Evolutionary conservation across 768 basidiomycete species (phyloP), one percentile per base, ranked within the genome.

Genomic region (Suillus subalutaceus): DNA sequence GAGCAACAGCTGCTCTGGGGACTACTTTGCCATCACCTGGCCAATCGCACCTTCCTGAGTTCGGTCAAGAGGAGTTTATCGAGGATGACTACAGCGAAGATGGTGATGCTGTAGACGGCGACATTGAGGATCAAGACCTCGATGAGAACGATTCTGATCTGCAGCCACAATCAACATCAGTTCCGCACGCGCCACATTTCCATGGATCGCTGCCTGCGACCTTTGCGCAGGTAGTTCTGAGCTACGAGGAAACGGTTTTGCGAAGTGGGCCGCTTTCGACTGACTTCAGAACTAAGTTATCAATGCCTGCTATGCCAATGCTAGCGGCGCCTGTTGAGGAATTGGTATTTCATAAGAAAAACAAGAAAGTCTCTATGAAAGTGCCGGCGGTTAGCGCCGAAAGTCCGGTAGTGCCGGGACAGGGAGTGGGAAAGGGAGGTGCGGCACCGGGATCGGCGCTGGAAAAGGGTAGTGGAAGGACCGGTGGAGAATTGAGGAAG

Each of bases 41-140:
- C 26, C 74, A 74, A 38, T 76, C 74, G 43, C 78, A 76, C 57
- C 73, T 74, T 12, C 52, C 77, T 64, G 80, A 80, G 64, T 82
- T 75, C 65, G 78, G 75, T 50, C 72, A 72, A 48, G 77, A 73
- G 50, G 77, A 77, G 63, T 78, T 78, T 64, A 75, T 58, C 32
- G 82, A 79, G 64, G 83, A 82, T 57, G 81, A 80, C 60, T 79
- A 84, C 75, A 84, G 82, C 71, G 83, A 81, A 64, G 83, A 85
- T 66, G 82, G 79, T 40, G 77, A 85, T 66, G 82, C 80, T 40
- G 77, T 74, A 62, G 83, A 83, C 69, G 81, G 80, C 62, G 73
- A 79, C 64, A 76, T 77, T 69, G 82, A 80, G 69, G 80, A 78
- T 12, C 78, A 78, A 65, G 79, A 78, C 65, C 72, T 75, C 8